Percentiles rank a stretch among this genome's conserved stretches.
Conservation (phyloP, 2,329 filamentous ascomycete species). For the Fusarium tanahbumbuense region DNA sequence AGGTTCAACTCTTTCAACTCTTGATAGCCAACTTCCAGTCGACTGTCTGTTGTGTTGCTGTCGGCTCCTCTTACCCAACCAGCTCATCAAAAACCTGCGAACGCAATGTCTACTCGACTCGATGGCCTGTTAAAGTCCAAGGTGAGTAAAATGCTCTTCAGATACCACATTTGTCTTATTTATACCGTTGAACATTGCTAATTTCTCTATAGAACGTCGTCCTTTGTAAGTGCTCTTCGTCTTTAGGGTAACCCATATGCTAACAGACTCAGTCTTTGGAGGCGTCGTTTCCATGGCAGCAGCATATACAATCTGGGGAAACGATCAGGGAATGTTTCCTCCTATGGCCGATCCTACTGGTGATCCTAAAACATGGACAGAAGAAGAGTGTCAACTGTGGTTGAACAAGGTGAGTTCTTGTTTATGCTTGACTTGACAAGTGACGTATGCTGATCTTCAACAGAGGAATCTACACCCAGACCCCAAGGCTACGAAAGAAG, state of each 20-base stretch:
- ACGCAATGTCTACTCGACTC: conserved; percentile 37
- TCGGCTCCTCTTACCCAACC: neutral
- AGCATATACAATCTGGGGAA: conserved; percentile 90
- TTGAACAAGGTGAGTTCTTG: conserved; percentile 73
- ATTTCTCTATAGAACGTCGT: conserved; percentile 69
- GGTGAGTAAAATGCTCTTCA: conserved; percentile 3
- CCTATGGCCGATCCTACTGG: conserved; percentile 79
- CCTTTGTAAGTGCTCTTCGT: conserved; percentile 64
- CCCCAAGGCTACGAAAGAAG: conserved; percentile 56
- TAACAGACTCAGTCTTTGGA: conserved; percentile 32
- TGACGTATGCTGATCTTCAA: neutral
- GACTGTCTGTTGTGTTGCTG: neutral
- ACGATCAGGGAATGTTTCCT: conserved; percentile 78
- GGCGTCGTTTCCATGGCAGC: conserved; percentile 42
- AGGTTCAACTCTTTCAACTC: too few species aligned
- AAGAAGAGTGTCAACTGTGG: conserved; percentile 84
- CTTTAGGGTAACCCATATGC: conserved; percentile 38
- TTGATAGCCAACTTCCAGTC: neutral
- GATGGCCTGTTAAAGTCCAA: conserved; percentile 45
- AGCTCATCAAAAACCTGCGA: neutral
- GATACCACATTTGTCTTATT: rapidly evolving
- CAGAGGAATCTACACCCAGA: conserved; percentile 62
- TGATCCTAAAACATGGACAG: conserved; percentile 77
- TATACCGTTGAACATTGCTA: neutral
- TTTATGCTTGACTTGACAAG: neutral